These are phyloP conservation scores for Marsdenia floribunda DNA, from an alignment of 257 asterid genomes.

Conservation along the genomic window DNA sequence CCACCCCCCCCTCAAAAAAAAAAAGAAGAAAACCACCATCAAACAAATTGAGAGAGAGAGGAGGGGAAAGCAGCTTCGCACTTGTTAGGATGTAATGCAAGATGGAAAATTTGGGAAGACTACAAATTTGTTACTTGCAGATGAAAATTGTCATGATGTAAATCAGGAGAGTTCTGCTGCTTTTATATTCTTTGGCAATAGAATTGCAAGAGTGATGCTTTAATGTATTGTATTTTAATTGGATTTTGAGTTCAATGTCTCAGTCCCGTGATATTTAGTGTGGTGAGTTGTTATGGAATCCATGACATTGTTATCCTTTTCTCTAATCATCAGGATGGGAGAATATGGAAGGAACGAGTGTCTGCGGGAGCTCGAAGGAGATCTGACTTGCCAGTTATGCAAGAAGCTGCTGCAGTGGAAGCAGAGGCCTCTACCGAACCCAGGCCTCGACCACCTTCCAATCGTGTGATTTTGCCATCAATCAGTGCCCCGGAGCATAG, in stretches of 20 bases:
- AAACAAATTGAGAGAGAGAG: not conserved
- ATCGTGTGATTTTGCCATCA: constrained; percentile 48
- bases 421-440: constrained; percentile 33
- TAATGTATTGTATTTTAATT: not conserved
- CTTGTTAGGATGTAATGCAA: not conserved
- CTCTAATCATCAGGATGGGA: constrained; percentile 57
- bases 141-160: not conserved
- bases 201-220: not conserved
- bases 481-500: constrained; percentile 44
- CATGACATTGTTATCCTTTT: not conserved
- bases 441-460: constrained; percentile 39
- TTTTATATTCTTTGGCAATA: not conserved
- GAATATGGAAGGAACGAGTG: constrained; percentile 94
- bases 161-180: not conserved
- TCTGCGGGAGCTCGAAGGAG: constrained; percentile 49
- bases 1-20: too few species aligned
- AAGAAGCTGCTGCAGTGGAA: constrained; percentile 33
- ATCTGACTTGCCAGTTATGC: constrained; percentile 43
- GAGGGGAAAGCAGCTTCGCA: too few species aligned
- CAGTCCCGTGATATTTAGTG: not conserved
- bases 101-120: not conserved
- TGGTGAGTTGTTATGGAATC: not conserved
- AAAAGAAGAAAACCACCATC: not conserved
- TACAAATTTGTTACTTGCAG: not conserved
- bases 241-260: not conserved